These are phyloP conservation scores for Pseudocercospora cruenta DNA, from an alignment of 2,329 filamentous ascomycete genomes.

Conservation along the genomic window DNA sequence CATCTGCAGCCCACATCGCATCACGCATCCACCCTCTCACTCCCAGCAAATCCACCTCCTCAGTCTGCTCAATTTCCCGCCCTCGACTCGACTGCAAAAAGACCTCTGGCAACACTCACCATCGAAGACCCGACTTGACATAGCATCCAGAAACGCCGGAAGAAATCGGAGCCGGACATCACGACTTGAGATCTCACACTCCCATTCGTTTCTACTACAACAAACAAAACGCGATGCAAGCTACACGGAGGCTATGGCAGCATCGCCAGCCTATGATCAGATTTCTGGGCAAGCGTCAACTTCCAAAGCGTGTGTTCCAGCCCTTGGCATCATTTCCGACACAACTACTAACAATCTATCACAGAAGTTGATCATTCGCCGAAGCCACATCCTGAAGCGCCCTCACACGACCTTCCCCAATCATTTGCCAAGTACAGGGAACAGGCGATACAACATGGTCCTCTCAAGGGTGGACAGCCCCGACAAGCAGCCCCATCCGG, in stretches of 20 bases:
- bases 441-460: constrained; percentile 77
- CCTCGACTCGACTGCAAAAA: not conserved
- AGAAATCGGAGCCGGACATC: not conserved
- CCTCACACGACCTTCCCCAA: constrained; percentile 65
- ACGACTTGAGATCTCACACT: not conserved
- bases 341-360: not conserved
- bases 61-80: not conserved
- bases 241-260: constrained; percentile 50
- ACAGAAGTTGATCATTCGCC: constrained; percentile 75
- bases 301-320: constrained; percentile 46
- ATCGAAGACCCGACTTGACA: not conserved
- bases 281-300: constrained; percentile 54
- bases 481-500: constrained; percentile 18
- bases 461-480: constrained; percentile 52
- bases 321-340: not conserved
- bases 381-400: constrained; percentile 72
- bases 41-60: not conserved
- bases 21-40: not conserved
- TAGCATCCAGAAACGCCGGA: not conserved
- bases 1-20: not conserved
- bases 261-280: constrained; percentile 56
- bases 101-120: not conserved
- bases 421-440: constrained; percentile 78
- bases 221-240: constrained; percentile 44
- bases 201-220: constrained; percentile 1